Evolutionary conservation across 164 flowering plant species (phyloP), one percentile per base, ranked within the genome.

Genomic region (Taxillus chinensis): DNA sequence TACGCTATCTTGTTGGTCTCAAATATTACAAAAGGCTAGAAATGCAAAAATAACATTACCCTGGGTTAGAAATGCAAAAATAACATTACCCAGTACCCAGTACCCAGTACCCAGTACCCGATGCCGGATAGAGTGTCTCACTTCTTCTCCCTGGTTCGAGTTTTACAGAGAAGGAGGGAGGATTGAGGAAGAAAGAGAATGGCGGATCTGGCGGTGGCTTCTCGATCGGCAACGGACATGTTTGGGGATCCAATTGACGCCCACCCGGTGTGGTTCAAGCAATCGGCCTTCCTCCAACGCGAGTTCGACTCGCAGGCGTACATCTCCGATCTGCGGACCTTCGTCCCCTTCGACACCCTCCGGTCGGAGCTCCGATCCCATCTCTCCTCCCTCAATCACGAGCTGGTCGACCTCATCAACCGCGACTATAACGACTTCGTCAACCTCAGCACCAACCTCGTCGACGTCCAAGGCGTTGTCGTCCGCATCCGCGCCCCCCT

Each of bases 401-500:
- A 95, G 64, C 92, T 95, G 63, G 72, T 91, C 54, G 99, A 95
- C 38, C 81, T 95, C 4, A 95, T 95, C 72, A 95, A 91, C 67
- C 84, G 97, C 12, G 99, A 95, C 65, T 95, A 95, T 61, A 75
- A 77, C 12, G 96, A 90, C 67, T 95, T 91, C 65, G 99, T 95
- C 48, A 91, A 83, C 56, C 82, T 95, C 49, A 91, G 90, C 64
- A 91, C 99, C 39, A 95, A 95, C 76, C 89, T 95, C 54, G 91
- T 89, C 56, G 97, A 95, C 49, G 90, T 95, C 45, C 95, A 91
- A 42, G 77, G 79, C 4, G 82, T 91, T 16, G 78, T 91, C 14
- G 77, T 82, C 39, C 80, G 99, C 2, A 93, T 93, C 97, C 81
- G 97, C n/a, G 92, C 95, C 38, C 99, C 99, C 3, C 61, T 93